These are phyloP conservation scores for Aureobasidium namibiae DNA, from an alignment of 2,329 filamentous ascomycete species.

Conservation along the genomic window DNA sequence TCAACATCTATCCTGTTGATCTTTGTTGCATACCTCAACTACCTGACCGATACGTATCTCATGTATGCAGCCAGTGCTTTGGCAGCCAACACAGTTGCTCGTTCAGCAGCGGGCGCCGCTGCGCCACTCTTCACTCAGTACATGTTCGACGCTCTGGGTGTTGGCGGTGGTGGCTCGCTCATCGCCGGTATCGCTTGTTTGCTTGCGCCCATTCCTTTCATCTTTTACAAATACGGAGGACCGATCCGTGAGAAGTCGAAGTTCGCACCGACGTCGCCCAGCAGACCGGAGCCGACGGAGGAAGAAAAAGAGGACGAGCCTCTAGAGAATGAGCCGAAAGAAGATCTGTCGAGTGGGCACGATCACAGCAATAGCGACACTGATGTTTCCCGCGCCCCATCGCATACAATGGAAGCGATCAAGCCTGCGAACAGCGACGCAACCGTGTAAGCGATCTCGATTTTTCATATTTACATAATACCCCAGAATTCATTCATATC, in stretches of 20 bases:
- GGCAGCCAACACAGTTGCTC: slow-evolving; percentile 24
- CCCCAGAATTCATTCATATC: not conserved
- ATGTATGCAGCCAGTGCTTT: slow-evolving; percentile 27
- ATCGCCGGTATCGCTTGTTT: slow-evolving; percentile 37
- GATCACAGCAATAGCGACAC: not conserved
- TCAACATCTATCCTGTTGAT: slow-evolving; percentile 34
- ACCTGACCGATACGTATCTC: slow-evolving; percentile 45
- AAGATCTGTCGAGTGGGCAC: not conserved
- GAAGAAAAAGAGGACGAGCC: not conserved
- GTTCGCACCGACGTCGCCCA: slow-evolving; percentile 21
- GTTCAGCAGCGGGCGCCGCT: slow-evolving; percentile 24
- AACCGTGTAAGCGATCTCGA: not conserved
- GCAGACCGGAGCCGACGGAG: not conserved
- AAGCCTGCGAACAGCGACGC: not conserved
- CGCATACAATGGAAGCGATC: not conserved
- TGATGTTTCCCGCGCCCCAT: not conserved
- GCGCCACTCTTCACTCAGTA: slow-evolving; percentile 25
- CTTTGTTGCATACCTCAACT: slow-evolving; percentile 48
- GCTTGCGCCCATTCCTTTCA: slow-evolving; percentile 27
- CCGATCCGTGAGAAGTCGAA: slow-evolving; percentile 18
- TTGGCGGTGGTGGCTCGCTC: slow-evolving; percentile 28
- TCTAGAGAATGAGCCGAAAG: not conserved
- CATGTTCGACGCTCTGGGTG: slow-evolving; percentile 25
- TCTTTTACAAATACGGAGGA: slow-evolving; percentile 26
- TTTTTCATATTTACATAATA: not conserved